These are phyloP conservation scores for Rhodamnia argentea DNA, from an alignment of 345 rosid species.

Conservation along the genomic window DNA sequence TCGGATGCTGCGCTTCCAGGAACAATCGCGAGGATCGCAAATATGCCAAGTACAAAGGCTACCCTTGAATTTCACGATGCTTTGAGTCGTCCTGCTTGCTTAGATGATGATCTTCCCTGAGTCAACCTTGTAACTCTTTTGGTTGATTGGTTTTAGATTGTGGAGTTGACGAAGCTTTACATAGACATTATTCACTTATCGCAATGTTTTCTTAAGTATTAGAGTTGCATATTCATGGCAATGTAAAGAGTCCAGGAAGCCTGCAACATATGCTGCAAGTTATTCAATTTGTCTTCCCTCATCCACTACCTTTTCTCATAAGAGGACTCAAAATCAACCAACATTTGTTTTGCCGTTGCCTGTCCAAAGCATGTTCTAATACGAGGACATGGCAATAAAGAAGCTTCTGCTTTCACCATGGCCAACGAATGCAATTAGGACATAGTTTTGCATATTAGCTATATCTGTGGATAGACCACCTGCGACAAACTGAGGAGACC, in stretches of 20 bases:
- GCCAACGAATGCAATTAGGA: neutral
- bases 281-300: neutral
- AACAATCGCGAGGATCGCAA: neutral
- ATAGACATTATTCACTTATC: neutral
- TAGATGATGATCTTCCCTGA: neutral
- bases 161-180: neutral
- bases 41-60: neutral
- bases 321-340: neutral
- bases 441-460: neutral
- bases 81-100: neutral
- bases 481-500: neutral
- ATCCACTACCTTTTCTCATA: neutral
- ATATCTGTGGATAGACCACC: neutral
- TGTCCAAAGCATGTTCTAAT: neutral
- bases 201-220: neutral
- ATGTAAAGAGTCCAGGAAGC: neutral
- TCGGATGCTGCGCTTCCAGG: conserved; percentile 17
- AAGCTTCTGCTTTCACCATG: neutral
- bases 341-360: neutral
- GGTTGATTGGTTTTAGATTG: neutral
- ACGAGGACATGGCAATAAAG: neutral
- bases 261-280: neutral
- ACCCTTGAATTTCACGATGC: neutral
- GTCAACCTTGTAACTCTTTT: neutral
- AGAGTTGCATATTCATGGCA: neutral